Percentiles rank a stretch among this genome's conserved stretches.
Evolutionary conservation across 345 rosid species (phyloP).

Genomic region (Melaleuca alternifolia): DNA sequence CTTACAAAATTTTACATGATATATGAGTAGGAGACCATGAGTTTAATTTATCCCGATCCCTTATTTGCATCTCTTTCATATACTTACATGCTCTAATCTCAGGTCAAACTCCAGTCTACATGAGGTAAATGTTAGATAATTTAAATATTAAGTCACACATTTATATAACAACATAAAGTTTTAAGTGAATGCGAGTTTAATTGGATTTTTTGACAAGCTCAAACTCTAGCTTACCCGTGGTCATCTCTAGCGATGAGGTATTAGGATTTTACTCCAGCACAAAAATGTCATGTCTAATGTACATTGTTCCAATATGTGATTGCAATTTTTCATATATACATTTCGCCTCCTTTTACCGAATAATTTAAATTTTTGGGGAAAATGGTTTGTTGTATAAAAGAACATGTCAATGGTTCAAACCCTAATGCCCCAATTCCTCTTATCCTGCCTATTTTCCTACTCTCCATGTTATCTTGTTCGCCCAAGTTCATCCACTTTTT

Average conservation of each 20-base stretch:
- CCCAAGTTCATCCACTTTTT: too few relatives aligned
- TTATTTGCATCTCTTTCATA: neutral
- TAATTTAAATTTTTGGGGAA: neutral
- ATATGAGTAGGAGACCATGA: neutral
- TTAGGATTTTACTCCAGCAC: too few relatives aligned
- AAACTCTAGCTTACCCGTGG: neutral
- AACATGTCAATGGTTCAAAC: neutral
- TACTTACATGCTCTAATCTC: neutral
- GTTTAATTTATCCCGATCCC: neutral
- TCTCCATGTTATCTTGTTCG: too few relatives aligned
- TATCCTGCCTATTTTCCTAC: neutral
- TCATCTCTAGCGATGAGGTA: neutral
- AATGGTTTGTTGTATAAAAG: too few relatives aligned
- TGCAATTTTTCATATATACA: too few relatives aligned
- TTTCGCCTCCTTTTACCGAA: neutral
- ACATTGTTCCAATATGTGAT: neutral
- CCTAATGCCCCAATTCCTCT: neutral
- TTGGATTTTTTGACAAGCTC: neutral
- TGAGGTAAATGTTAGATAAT: neutral
- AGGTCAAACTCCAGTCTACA: rapidly evolving
- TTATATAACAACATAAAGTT: neutral
- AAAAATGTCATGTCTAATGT: neutral
- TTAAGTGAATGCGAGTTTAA: neutral
- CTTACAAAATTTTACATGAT: neutral
- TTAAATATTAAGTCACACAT: neutral